A percentile compares a stretch with the other conserved stretches of the same genome.
Conservation (phyloP, 352 stramenopile genomes). For the Phytopythium oedochilum region DNA sequence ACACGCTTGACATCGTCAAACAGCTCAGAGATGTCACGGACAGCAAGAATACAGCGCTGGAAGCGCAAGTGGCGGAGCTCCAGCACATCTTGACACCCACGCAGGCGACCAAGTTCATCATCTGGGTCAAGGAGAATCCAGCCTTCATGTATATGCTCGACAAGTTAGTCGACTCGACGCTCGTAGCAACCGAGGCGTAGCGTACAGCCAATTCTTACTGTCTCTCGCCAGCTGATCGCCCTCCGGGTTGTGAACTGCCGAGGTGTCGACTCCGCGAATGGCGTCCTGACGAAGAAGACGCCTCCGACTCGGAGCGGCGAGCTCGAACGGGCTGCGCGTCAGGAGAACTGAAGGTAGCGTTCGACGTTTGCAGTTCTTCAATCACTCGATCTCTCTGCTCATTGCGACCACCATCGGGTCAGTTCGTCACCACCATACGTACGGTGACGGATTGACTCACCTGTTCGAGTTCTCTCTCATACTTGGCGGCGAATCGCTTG, state of each 20-base stretch:
- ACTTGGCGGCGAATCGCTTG: slow-evolving; percentile 81
- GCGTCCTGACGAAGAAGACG: slow-evolving; percentile 25
- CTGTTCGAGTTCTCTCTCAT: slow-evolving; percentile 81
- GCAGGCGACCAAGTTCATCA: slow-evolving; percentile 82
- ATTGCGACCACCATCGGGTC: background rate
- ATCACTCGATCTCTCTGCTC: slow-evolving; percentile 41
- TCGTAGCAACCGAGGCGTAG: slow-evolving; percentile 10
- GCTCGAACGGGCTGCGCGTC: slow-evolving; percentile 15
- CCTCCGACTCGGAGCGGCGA: slow-evolving; percentile 22
- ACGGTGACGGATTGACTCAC: slow-evolving; percentile 14
- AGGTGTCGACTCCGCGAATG: background rate
- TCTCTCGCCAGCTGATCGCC: background rate
- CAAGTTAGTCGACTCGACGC: slow-evolving; percentile 68
- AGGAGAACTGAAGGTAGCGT: slow-evolving; percentile 37
- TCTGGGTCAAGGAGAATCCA: slow-evolving; percentile 84
- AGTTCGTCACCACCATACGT: background rate
- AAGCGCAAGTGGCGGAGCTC: slow-evolving; percentile 60
- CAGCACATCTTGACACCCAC: slow-evolving; percentile 74
- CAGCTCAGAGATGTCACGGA: slow-evolving; percentile 68
- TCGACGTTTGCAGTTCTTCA: slow-evolving; percentile 38
- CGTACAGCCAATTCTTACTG: background rate
- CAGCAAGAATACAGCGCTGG: slow-evolving; percentile 75
- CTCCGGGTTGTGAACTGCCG: background rate
- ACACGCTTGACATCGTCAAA: slow-evolving; percentile 64
- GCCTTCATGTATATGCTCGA: slow-evolving; percentile 88